Conservation (phyloP, 1,284 basidiomycete genomes). For the Sphaerobolus stellatus region DNA sequence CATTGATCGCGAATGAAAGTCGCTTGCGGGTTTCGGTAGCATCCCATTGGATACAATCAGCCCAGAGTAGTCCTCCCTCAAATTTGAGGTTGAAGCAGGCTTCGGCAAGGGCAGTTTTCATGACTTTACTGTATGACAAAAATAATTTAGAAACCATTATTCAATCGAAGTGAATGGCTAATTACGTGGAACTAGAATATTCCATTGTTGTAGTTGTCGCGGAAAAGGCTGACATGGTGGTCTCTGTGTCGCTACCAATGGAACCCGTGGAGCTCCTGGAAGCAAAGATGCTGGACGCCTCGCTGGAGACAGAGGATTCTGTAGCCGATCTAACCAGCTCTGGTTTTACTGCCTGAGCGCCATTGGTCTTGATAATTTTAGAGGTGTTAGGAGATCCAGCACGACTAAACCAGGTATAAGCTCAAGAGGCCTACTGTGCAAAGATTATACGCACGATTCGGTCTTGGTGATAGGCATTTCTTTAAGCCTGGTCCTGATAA, state of each 20-base stretch:
- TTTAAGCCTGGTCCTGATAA: not conserved
- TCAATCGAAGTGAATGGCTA: no score
- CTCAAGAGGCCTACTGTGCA: not conserved
- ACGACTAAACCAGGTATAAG: not conserved
- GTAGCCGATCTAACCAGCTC: not conserved
- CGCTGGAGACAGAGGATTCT: not conserved
- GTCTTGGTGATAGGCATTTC: not conserved
- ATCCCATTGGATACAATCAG: not conserved
- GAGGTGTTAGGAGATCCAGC: not conserved
- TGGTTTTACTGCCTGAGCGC: not conserved
- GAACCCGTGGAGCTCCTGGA: not conserved
- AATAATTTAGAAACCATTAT: not conserved
- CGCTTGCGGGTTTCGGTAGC: no score
- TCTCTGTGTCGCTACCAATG: not conserved
- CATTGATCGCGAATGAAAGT: not conserved
- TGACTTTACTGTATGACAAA: not conserved
- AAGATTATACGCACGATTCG: not conserved
- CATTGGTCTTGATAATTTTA: not conserved
- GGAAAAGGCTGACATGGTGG: not conserved
- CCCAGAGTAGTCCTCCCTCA: not conserved
- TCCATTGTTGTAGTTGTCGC: no score
- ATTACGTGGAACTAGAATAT: no score
- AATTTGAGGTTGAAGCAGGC: not conserved
- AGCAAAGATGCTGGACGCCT: not conserved
- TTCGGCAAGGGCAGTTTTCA: not conserved